A percentile compares a stretch with the other conserved stretches of the same genome.
Conservation (phyloP, 768 basidiomycete species). For the Boletus rubropictus region DNA sequence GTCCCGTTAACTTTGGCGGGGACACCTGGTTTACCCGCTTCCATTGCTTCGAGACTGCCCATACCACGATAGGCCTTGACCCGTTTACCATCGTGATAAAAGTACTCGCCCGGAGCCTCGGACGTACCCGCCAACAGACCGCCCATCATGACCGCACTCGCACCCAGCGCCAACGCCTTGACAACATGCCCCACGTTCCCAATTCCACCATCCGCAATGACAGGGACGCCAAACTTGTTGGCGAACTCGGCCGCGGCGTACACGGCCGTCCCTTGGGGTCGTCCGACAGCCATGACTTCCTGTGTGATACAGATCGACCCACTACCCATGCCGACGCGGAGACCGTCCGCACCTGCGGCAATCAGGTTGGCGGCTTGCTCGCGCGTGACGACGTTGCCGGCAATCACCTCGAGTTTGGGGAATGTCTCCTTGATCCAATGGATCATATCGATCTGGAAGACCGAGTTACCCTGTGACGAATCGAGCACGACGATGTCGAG, state of each 20-base stretch:
- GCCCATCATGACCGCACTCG: constrained; percentile 99
- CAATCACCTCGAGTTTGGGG: constrained; percentile 87
- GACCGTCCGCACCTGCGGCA: constrained; percentile 89
- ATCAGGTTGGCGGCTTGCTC: constrained; percentile 95
- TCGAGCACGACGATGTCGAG: constrained; percentile 93
- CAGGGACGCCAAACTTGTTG: constrained; percentile 87
- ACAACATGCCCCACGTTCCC: constrained; percentile 96
- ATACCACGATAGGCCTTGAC: constrained; percentile 99
- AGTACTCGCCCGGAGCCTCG: constrained; percentile 98
- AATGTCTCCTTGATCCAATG: constrained; percentile 84
- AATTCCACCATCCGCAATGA: constrained; percentile 95
- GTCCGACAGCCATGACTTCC: constrained; percentile 98
- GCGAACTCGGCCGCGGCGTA: constrained; percentile 93
- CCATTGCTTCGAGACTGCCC: constrained; percentile 95
- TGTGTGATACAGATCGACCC: constrained; percentile 99
- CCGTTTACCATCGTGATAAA: constrained; percentile 97
- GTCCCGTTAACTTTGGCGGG: constrained; percentile 20
- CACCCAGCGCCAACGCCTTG: constrained; percentile 91
- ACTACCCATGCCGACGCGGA: constrained; percentile 95
- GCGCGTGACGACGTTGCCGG: constrained; percentile 96
- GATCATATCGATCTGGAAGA: constrained; percentile 93
- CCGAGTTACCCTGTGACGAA: constrained; percentile 94
- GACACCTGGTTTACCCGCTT: constrained; percentile 52
- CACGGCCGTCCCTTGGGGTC: constrained; percentile 98
- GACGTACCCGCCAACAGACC: constrained; percentile 91